Conservation (phyloP, 73 alveolate genomes). For the Urostyla sp. region DNA sequence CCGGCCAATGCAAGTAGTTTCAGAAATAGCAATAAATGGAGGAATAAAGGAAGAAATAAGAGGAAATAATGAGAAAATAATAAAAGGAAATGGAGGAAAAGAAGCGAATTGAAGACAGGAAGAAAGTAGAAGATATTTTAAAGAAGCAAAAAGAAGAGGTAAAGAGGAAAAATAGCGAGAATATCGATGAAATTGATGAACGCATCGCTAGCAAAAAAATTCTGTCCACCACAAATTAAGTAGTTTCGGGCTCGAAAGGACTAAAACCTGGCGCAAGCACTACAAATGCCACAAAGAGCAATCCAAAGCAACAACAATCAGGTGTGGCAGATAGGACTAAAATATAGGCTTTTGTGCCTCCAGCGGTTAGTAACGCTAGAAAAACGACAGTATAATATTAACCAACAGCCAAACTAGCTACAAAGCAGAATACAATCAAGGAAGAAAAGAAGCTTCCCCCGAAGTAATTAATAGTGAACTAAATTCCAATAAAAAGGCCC, state of each 20-base stretch:
- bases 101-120: conserved; percentile 17
- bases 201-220: conserved; percentile 11
- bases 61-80: neutral
- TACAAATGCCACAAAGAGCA: neutral
- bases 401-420: neutral
- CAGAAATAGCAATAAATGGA: conserved; percentile 26
- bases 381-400: neutral
- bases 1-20: conserved; percentile 36
- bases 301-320: neutral
- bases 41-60: conserved; percentile 29
- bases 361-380: neutral
- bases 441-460: too few relatives aligned
- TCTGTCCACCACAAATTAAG: conserved; percentile 5
- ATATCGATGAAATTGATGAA: conserved; percentile 28
- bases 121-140: neutral
- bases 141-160: neutral
- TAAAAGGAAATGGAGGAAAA: conserved; percentile 24
- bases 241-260: neutral
- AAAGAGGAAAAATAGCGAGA: neutral
- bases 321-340: neutral
- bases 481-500: neutral
- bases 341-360: neutral
- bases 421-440: neutral
- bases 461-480: neutral
- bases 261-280: too few relatives aligned